Evolutionary conservation across 441 rosid genomes (phyloP), one percentile per base, ranked within the genome.

Genomic region (Jatropha podagrica): DNA sequence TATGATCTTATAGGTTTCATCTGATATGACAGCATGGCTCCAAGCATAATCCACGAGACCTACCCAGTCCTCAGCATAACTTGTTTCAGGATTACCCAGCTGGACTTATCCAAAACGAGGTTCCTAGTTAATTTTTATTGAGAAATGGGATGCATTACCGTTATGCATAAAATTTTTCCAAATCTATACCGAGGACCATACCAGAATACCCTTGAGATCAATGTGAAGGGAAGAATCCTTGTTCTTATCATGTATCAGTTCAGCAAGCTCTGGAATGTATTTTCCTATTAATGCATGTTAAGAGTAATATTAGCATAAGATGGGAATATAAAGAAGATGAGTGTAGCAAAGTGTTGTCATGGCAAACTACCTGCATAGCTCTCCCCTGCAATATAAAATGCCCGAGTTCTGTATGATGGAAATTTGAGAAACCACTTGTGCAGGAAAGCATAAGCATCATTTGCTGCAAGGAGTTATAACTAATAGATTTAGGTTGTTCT

Each of bases 51-150:
- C 99, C 66, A 91, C 91, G 73, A 89, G 67, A 1, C 99, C 99
- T 78, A 81, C 82, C 98, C 95, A 93, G 72, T 96, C 99, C 7
- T 96, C 97, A n/a, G 88, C 87, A 44, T 83, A 87, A 64, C 85
- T 80, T 41, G 98, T 92, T 85, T 92, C 98, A 2, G 99, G 98
- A 86, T 96, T 96, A 26, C 99, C 99, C 79, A 96, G 59, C 99
- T 95, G 78, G 3, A 68, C 68, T 2, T 38, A 5, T 8, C 10
- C 18, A 38, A 17, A 76, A 15, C 7, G 48, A 4, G 26, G 12
- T 41, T 60, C 60, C 13, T 42, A 17, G 48, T n/a, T 40, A 56
- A 70, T 27, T 17, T 23, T 46, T 26, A 44, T 23, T 32, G 17
- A 61, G 61, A 61, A 69, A 42, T 42, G 23, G 32, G 49, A 20